Conservation (phyloP, 2,329 filamentous ascomycete genomes). For the Claviceps cyperi region DNA sequence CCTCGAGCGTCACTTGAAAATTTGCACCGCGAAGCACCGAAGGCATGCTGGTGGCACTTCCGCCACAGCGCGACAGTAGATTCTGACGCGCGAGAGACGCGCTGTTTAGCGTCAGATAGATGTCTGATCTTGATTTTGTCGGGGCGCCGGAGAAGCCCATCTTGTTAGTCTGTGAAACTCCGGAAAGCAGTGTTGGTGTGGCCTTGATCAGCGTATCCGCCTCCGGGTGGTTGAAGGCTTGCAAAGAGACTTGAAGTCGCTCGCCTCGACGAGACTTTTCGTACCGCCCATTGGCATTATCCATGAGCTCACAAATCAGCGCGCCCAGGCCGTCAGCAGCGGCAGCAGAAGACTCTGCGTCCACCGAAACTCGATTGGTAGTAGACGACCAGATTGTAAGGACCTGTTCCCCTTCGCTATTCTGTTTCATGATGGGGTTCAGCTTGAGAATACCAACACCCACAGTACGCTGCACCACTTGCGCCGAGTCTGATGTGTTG, state of each 20-base stretch:
- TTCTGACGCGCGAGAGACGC: conserved; percentile 68
- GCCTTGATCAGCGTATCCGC: conserved; percentile 69
- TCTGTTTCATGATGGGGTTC: conserved; percentile 57
- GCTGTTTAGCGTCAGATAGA: conserved; percentile 76
- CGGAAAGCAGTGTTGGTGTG: conserved; percentile 76
- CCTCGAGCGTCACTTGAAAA: conserved; percentile 78
- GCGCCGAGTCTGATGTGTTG: conserved; percentile 10
- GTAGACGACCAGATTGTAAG: conserved; percentile 63
- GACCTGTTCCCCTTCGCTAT: conserved; percentile 59
- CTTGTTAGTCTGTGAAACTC: conserved; percentile 66
- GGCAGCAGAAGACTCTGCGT: conserved; percentile 31
- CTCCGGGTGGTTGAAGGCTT: conserved; percentile 63
- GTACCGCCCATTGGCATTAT: conserved; percentile 59
- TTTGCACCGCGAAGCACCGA: conserved; percentile 52
- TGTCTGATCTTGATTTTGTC: conserved; percentile 77
- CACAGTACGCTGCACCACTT: conserved; percentile 40
- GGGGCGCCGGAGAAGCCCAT: conserved; percentile 92
- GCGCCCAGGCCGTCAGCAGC: conserved; percentile 53
- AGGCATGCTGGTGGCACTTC: conserved; percentile 60
- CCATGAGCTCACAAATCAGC: conserved; percentile 57
- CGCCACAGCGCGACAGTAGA: conserved; percentile 48
- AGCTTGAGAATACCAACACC: conserved; percentile 68
- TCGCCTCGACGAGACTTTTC: conserved; percentile 60
- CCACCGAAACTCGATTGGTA: conserved; percentile 34
- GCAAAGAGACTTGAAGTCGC: conserved; percentile 64